phyloP scores from a whole-genome alignment of 441 rosid genomes.

The Breynia disticha region DNA sequence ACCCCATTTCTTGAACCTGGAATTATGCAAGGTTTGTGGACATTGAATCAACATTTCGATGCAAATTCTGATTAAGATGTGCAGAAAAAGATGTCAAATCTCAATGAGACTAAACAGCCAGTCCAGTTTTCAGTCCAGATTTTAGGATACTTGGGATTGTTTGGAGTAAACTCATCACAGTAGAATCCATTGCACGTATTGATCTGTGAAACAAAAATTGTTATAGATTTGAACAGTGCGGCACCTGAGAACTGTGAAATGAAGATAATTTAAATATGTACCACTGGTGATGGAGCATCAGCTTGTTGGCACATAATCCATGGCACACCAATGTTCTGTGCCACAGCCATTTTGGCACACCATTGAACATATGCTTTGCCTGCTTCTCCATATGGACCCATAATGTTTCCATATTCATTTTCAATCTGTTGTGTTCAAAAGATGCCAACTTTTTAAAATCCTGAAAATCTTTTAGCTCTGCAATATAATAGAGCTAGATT shows the following conservation, averaged over 20 bases:
- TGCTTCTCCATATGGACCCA: constrained; percentile 40
- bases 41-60: no score
- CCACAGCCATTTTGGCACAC: constrained; percentile 66
- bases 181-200: constrained; percentile 82
- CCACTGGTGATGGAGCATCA: constrained; percentile 65
- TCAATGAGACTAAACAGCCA: constrained; percentile 42
- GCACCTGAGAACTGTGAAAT: background rate
- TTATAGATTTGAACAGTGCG: no score
- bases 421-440: constrained; percentile 38
- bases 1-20: constrained; percentile 68
- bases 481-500: no score
- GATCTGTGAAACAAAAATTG: constrained; percentile 30
- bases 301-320: constrained; percentile 82
- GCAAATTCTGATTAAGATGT: no score
- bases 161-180: constrained; percentile 57
- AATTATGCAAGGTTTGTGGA: background rate
- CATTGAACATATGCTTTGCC: constrained; percentile 60
- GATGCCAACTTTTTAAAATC: background rate
- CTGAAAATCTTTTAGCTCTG: no score
- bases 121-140: constrained; percentile 87
- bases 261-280: constrained; percentile 16
- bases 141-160: constrained; percentile 51
- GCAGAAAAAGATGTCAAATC: background rate
- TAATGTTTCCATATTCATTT: constrained; percentile 68
- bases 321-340: constrained; percentile 50